A percentile compares a stretch with the other conserved stretches of the same genome.
Conservation (phyloP, 2,329 filamentous ascomycete genomes). For the Pleoardoris graminearum region DNA sequence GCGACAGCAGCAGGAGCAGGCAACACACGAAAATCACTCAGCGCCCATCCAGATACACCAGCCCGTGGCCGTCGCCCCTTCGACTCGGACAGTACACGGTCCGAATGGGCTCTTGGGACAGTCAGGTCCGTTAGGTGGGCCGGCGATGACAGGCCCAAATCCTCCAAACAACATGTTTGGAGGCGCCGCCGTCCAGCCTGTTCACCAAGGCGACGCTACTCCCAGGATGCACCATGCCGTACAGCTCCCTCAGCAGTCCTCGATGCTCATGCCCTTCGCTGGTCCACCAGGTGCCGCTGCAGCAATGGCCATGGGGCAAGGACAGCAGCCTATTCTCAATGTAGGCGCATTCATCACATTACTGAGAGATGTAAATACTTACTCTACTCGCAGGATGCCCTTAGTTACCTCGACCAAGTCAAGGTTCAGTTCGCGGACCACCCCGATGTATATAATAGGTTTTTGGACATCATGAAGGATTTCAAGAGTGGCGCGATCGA, state of each 20-base stretch:
- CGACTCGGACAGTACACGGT: slow-evolving; percentile 79
- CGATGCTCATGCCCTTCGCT: slow-evolving; percentile 56
- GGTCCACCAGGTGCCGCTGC: slow-evolving; percentile 46
- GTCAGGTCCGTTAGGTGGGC: slow-evolving; percentile 57
- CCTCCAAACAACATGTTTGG: slow-evolving; percentile 70
- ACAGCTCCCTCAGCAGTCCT: slow-evolving; percentile 57
- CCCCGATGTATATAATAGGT: slow-evolving; percentile 95
- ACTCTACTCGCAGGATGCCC: slow-evolving; percentile 61
- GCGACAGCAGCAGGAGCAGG: slow-evolving; percentile 70
- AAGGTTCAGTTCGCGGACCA: slow-evolving; percentile 98
- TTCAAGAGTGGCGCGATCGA: slow-evolving; percentile 99
- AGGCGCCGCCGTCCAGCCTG: slow-evolving; percentile 66
- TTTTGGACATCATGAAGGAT: slow-evolving; percentile 99
- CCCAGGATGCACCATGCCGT: slow-evolving; percentile 64
- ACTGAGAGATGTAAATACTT: slow-evolving; percentile 7
- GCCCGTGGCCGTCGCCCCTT: slow-evolving; percentile 78
- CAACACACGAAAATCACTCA: slow-evolving; percentile 81
- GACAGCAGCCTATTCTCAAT: slow-evolving; percentile 82
- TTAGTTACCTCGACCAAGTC: slow-evolving; percentile 96
- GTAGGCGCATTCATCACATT: slow-evolving; percentile 47
- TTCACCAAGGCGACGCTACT: slow-evolving; percentile 59
- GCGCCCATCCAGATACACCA: slow-evolving; percentile 92
- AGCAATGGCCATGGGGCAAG: slow-evolving; percentile 68
- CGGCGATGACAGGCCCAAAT: slow-evolving; percentile 61
- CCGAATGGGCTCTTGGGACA: slow-evolving; percentile 78